These are phyloP conservation scores for Amanita jacksonii DNA, from an alignment of 768 basidiomycete species.

Conservation along the genomic window DNA sequence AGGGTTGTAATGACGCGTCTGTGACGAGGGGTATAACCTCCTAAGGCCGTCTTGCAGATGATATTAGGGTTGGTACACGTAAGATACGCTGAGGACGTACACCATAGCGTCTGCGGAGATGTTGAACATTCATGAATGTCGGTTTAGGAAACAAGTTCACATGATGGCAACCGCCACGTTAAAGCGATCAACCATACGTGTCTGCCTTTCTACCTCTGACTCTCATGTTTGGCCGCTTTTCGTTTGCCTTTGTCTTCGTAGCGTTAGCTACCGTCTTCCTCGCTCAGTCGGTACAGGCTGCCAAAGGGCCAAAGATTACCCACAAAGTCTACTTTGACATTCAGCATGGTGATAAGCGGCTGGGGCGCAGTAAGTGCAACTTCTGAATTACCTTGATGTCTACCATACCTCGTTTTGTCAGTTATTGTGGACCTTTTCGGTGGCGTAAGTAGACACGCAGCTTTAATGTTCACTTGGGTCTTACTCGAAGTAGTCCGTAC, in stretches of 20 bases:
- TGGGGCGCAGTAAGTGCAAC: slow-evolving; percentile 62
- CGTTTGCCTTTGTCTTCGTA: slow-evolving; percentile 51
- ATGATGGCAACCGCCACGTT: slow-evolving; percentile 19
- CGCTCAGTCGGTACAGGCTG: slow-evolving; percentile 64
- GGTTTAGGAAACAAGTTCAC: background rate
- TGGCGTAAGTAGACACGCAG: slow-evolving; percentile 40
- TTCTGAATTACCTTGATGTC: slow-evolving; percentile 5
- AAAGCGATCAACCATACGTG: slow-evolving; percentile 2
- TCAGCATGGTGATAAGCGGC: slow-evolving; percentile 77
- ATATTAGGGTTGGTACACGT: too few species aligned
- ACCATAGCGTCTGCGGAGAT: too few species aligned
- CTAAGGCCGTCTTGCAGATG: too few species aligned
- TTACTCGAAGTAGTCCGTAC: slow-evolving; percentile 57
- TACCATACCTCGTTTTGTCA: slow-evolving; percentile 19
- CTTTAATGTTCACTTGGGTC: background rate
- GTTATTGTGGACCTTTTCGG: slow-evolving; percentile 88
- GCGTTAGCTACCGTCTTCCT: slow-evolving; percentile 64
- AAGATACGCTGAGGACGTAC: too few species aligned
- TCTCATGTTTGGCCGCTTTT: slow-evolving; percentile 55
- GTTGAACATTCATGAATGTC: background rate
- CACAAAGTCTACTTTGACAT: slow-evolving; percentile 94
- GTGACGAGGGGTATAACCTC: background rate
- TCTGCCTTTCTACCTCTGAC: slow-evolving; percentile 14
- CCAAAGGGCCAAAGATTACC: slow-evolving; percentile 84
- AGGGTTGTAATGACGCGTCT: background rate